Conservation (phyloP, 495 filamentous ascomycete species). For the Penicillium psychrofluorescens region DNA sequence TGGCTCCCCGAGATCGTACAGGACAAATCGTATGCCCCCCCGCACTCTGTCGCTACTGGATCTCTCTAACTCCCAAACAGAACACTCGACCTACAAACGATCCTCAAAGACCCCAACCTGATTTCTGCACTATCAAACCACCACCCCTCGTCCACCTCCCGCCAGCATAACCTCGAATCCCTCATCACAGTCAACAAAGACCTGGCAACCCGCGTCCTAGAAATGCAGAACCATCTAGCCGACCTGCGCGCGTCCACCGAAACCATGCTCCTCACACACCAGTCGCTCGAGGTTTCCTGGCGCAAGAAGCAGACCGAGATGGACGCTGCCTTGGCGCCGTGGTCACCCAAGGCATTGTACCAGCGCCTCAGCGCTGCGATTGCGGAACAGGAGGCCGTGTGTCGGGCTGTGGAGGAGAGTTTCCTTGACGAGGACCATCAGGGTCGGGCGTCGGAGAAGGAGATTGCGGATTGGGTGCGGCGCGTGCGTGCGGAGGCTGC, state of each 20-base stretch:
- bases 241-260: conserved; percentile 62
- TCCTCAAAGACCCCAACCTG: conserved; percentile 51
- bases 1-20: conserved; percentile 67
- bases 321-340: conserved; percentile 77
- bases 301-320: conserved; percentile 79
- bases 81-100: conserved; percentile 55
- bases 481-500: conserved; percentile 71
- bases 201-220: conserved; percentile 61
- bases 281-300: conserved; percentile 87
- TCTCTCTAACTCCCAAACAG: conserved; percentile 22
- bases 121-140: conserved; percentile 58
- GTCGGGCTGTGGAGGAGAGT: conserved; percentile 78
- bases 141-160: conserved; percentile 48
- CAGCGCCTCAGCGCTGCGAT: conserved; percentile 66
- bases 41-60: background rate
- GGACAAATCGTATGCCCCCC: conserved; percentile 59
- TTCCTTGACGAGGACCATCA: conserved; percentile 61
- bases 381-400: conserved; percentile 76
- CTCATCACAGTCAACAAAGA: conserved; percentile 53
- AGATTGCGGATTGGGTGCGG: conserved; percentile 75
- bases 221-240: conserved; percentile 53
- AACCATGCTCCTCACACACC: conserved; percentile 71
- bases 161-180: conserved; percentile 48
- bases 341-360: conserved; percentile 78
- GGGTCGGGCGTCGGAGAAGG: conserved; percentile 60